Evolutionary conservation across 805 yeast species (phyloP).

Genomic region (Wickerhamia fluorescens): DNA sequence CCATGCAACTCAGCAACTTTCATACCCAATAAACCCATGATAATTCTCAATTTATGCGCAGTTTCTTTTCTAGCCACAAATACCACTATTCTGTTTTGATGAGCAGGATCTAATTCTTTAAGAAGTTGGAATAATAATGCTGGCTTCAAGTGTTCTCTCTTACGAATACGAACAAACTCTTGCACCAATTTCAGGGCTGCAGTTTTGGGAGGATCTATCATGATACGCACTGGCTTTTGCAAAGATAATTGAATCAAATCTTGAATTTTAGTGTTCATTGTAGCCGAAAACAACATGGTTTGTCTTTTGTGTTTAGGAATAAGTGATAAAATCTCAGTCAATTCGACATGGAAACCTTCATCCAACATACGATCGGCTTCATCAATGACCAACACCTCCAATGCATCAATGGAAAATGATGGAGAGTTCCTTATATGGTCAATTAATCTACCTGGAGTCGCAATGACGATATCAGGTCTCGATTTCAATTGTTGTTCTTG

Average conservation of each 20-base stretch:
- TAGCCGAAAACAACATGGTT: constrained; percentile 91
- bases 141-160: constrained; percentile 77
- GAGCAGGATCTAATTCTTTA: constrained; percentile 54
- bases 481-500: constrained; percentile 91
- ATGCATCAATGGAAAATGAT: constrained; percentile 81
- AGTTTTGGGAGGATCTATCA: constrained; percentile 95
- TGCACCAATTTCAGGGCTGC: constrained; percentile 88
- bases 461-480: constrained; percentile 93
- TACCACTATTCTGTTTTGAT: constrained; percentile 71
- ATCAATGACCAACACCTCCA: constrained; percentile 89
- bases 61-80: constrained; percentile 88
- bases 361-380: constrained; percentile 99
- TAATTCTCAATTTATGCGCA: constrained; percentile 80
- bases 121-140: constrained; percentile 72
- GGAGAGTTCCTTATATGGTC: constrained; percentile 96
- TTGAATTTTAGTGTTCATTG: constrained; percentile 92
- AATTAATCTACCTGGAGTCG: constrained; percentile 98
- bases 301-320: constrained; percentile 85
- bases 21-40: constrained; percentile 67
- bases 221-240: constrained; percentile 84
- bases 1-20: constrained; percentile 80
- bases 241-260: constrained; percentile 81
- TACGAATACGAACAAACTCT: constrained; percentile 91
- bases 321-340: constrained; percentile 80
- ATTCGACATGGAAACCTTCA: constrained; percentile 95